A percentile compares a stretch with the other conserved stretches of the same genome.
Evolutionary conservation across 768 basidiomycete species (phyloP).

Genomic region (Tulasnella sp.): DNA sequence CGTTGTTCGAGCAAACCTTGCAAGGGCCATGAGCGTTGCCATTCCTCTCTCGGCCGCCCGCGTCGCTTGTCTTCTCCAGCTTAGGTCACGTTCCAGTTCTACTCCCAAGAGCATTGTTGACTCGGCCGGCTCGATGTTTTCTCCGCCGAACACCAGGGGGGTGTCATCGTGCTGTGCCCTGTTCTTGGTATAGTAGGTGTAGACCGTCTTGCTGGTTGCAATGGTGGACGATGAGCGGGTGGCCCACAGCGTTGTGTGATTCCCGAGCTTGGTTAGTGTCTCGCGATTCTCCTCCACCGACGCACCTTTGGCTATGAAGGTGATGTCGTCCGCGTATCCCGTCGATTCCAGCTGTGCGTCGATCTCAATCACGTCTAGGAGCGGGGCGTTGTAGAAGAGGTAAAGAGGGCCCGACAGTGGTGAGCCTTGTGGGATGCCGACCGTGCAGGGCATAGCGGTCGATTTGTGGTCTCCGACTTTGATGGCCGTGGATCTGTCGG

Average conservation of each 20-base stretch:
- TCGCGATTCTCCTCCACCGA: background rate
- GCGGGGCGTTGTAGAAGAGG: slow-evolving; percentile 23
- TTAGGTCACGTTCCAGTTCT: background rate
- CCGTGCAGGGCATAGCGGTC: background rate
- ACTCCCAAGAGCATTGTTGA: slow-evolving; percentile 3
- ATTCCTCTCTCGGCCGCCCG: background rate
- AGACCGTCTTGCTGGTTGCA: slow-evolving; percentile 8
- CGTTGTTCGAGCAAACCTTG: background rate
- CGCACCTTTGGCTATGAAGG: background rate
- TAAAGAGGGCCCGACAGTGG: slow-evolving; percentile 24
- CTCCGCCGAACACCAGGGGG: background rate
- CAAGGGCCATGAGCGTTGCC: background rate
- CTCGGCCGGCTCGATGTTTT: background rate
- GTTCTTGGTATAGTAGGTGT: slow-evolving; percentile 7
- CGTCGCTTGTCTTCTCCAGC: background rate
- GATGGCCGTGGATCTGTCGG: slow-evolving; percentile 8
- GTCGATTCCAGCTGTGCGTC: no score
- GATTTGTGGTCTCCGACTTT: slow-evolving; percentile 5
- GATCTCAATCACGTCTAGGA: background rate
- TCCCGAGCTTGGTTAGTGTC: background rate
- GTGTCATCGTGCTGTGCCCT: background rate
- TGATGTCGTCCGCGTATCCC: slow-evolving; percentile 20
- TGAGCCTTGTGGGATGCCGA: slow-evolving; percentile 23
- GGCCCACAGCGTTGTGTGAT: background rate
- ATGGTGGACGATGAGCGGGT: background rate